Percentiles rank a stretch among this genome's conserved stretches.
Evolutionary conservation across 495 filamentous ascomycete species (phyloP).

Genomic region (Glarea lozoyensis): DNA sequence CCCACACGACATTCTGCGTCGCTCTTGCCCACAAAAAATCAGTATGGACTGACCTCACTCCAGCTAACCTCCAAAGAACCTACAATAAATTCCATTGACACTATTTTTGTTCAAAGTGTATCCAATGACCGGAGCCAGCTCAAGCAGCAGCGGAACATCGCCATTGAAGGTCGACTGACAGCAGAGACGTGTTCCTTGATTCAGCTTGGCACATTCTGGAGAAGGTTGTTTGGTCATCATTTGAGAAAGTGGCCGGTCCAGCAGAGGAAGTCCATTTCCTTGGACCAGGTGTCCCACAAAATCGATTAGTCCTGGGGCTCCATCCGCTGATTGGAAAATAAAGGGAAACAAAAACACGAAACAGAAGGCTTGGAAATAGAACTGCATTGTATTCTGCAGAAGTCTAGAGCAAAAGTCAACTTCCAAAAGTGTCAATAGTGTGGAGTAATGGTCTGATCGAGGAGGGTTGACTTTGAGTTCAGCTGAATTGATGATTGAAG

Average conservation of each 20-base stretch:
- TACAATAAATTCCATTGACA: slow-evolving; percentile 26
- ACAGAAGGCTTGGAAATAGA: too few species aligned
- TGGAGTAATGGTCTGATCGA: too few species aligned
- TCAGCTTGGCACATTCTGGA: slow-evolving; percentile 21
- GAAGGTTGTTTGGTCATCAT: slow-evolving; percentile 19
- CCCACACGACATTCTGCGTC: slow-evolving; percentile 15
- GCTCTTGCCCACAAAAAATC: not conserved
- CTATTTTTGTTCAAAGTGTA: slow-evolving; percentile 25
- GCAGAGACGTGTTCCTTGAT: slow-evolving; percentile 23
- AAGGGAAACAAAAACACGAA: too few species aligned
- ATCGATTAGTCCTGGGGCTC: too few species aligned
- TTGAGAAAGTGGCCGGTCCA: slow-evolving; percentile 7
- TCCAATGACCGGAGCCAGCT: slow-evolving; percentile 16
- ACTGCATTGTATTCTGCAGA: too few species aligned
- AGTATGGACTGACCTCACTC: not conserved
- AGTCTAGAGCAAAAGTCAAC: too few species aligned
- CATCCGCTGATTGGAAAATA: too few species aligned
- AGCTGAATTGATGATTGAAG: too few species aligned
- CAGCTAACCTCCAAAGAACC: slow-evolving; percentile 13
- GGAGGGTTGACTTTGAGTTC: too few species aligned
- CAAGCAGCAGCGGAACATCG: slow-evolving; percentile 22
- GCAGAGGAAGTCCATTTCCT: not conserved
- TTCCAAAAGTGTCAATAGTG: too few species aligned
- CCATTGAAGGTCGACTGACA: slow-evolving; percentile 24
- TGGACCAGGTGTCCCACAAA: not conserved